Percentiles rank a stretch among this genome's conserved stretches.
Evolutionary conservation across 2,329 filamentous ascomycete genomes (phyloP).

Genomic region (Xenoacremonium recifei): DNA sequence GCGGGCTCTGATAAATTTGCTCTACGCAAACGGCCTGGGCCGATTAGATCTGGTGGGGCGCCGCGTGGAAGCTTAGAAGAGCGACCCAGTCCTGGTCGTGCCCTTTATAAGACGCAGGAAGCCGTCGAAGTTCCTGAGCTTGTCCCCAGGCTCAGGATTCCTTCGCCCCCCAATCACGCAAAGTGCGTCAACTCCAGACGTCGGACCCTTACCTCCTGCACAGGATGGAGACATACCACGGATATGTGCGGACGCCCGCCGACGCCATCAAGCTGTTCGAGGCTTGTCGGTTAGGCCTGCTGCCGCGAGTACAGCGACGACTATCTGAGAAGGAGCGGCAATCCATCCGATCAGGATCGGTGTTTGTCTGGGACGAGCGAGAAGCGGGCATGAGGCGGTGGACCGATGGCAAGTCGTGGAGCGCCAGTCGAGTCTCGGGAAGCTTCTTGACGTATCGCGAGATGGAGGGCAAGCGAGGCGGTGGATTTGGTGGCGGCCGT

Average conservation of each 20-base stretch:
- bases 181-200: conserved; percentile 16
- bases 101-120: conserved; percentile 19
- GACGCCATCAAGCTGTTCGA: conserved; percentile 99
- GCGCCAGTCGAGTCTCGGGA: conserved; percentile 92
- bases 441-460: conserved; percentile 97
- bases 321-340: conserved; percentile 96
- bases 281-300: conserved; percentile 83
- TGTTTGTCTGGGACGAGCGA: conserved; percentile 99
- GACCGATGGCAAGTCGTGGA: conserved; percentile 99
- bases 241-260: conserved; percentile 89
- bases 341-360: conserved; percentile 91
- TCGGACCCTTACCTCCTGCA: conserved; percentile 19
- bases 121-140: conserved; percentile 16
- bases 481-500: conserved; percentile 61
- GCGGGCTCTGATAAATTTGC: conserved; percentile 19
- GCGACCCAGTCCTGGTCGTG: conserved; percentile 15
- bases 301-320: conserved; percentile 88
- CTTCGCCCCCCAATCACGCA: conserved; percentile 11
- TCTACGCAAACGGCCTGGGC: conserved; percentile 20
- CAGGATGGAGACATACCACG: conserved; percentile 94
- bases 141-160: conserved; percentile 11
- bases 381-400: conserved; percentile 98
- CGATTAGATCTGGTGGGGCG: conserved; percentile 29
- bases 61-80: conserved; percentile 20
- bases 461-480: conserved; percentile 97